Evolutionary conservation across 768 basidiomycete genomes (phyloP), one percentile per base, ranked within the genome.

Genomic region (Boletales sp.): DNA sequence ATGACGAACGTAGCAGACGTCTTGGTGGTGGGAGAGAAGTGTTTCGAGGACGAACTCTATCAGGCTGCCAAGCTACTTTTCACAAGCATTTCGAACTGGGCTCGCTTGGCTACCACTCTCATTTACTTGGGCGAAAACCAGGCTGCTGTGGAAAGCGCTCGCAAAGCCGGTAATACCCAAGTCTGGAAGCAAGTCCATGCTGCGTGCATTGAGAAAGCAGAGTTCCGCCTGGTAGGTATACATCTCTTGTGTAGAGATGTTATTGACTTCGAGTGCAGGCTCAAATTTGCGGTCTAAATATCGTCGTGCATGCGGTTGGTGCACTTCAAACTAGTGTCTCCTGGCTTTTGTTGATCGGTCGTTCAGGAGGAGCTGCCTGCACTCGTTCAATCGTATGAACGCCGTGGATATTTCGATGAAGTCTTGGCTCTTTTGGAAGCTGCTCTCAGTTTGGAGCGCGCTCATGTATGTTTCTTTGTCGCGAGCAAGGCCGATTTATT

Each of bases 141-240:
- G 68, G 83, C 92, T 43, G 97, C 97, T 18, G 97, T 99, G 11
- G 97, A 99, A 71, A 97, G 95, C 57, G 97, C 97, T n/a, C 79
- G 97, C 48, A 99, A 99, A 68, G 97, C 97, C 13, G 97, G 97
- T 11, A 98, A 98, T 64, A 99, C 97, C 6, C 95, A 98, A 72
- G 97, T 98, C n/a, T 99, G 97, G 97, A 98, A 97, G 71, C 97
- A 98, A 68, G 97, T 99, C 44, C 95, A 98, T 58, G 89, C 93
- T 19, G 97, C 97, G 36, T 99, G 97, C 72, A 86, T 99, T 50
- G 95, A 97, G 74, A 98, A 98, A 76, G 74, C 80, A 47, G 97
- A 99, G 67, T 98, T 98, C 83, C 87, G 94, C 52, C 69, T 98
- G 69, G 86, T 84, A 45, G 21, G 77, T 69, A 10, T 37, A 29